Evolutionary conservation across 2,329 filamentous ascomycete species (phyloP), one percentile per base, ranked within the genome.

Genomic region (Lasiodiplodia sp.): DNA sequence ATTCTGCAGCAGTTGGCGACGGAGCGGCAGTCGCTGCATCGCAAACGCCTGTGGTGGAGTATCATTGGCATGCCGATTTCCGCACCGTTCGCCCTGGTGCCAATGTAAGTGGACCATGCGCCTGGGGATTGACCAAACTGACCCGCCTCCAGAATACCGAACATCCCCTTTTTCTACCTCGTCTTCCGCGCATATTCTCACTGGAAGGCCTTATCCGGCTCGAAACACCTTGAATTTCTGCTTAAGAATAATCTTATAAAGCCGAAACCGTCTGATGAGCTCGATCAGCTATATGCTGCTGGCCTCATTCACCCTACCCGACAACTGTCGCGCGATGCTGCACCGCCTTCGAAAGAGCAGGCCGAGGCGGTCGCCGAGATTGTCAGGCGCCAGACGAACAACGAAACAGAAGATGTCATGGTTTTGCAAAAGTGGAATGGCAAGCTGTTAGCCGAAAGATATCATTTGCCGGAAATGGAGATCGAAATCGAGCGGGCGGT

Each of bases 151-250:
- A 96, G 93, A 71, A 87, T 97, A 71, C 94, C 95, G 44, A 97
- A 99, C 78, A 84, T 99, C 14, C 96, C 96, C 21, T 98, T 98
- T 84, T 98, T 98, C 84, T 99, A 98, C 79, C 87, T 98, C 51
- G 88, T 88, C 21, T 99, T 96, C 83, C 88, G 96, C 72, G 91
- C 93, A 31, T 98, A 76, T 69, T 80, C 78, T 52, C 79, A 81
- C 69, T 76, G 72, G 77, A 75, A 77, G 72, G 96, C 96, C 66
- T 83, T 97, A 66, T 88, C 89, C 47, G 96, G 96, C 67, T 94
- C 93, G 23, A 92, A 89, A 75, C 92, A 98, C 78, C 83, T 98
- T 40, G 88, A 95, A 72, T 96, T 93, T 79, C 87, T 99, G 14
- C 80, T 95, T 51, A 83, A 91, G 68, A 90, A 94, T 72, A 88